Percentiles rank a stretch among this genome's conserved stretches.
phyloP scores from a whole-genome alignment of 768 basidiomycete species.

The Boletus barrowsii region DNA sequence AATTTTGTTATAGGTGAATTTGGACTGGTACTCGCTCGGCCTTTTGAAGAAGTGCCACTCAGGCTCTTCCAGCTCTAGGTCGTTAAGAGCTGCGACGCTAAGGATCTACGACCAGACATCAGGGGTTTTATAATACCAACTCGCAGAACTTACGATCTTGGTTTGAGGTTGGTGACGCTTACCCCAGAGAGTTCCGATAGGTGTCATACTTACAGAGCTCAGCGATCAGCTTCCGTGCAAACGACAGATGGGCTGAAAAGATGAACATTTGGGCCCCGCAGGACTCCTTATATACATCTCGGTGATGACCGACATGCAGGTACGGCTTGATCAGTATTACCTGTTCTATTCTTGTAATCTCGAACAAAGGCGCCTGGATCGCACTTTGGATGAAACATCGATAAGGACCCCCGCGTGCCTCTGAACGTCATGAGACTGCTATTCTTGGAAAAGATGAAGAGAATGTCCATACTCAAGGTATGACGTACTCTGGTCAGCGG shows the following conservation, averaged over 20 bases:
- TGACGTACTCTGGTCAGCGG: too few relatives aligned
- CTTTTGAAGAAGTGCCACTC: conserved; percentile 8
- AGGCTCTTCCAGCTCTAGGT: conserved; percentile 6
- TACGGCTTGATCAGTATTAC: too few relatives aligned
- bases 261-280: neutral
- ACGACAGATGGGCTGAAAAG: neutral
- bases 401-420: too few relatives aligned
- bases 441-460: too few relatives aligned
- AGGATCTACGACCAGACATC: conserved; percentile 6
- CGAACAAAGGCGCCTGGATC: too few relatives aligned
- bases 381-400: too few relatives aligned
- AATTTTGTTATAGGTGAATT: conserved; percentile 19
- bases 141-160: conserved; percentile 8
- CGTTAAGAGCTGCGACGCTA: conserved; percentile 17
- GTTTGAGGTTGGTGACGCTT: conserved; percentile 11
- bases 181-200: conserved; percentile 18
- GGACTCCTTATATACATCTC: neutral
- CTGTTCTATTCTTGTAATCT: too few relatives aligned
- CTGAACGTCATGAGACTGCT: too few relatives aligned
- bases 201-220: conserved; percentile 8
- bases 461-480: too few relatives aligned
- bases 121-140: neutral
- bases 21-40: conserved; percentile 9
- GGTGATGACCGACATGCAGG: too few relatives aligned
- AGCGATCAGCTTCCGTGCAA: neutral